Conservation (phyloP, 2,329 filamentous ascomycete genomes). For the Neonectria faginata region DNA sequence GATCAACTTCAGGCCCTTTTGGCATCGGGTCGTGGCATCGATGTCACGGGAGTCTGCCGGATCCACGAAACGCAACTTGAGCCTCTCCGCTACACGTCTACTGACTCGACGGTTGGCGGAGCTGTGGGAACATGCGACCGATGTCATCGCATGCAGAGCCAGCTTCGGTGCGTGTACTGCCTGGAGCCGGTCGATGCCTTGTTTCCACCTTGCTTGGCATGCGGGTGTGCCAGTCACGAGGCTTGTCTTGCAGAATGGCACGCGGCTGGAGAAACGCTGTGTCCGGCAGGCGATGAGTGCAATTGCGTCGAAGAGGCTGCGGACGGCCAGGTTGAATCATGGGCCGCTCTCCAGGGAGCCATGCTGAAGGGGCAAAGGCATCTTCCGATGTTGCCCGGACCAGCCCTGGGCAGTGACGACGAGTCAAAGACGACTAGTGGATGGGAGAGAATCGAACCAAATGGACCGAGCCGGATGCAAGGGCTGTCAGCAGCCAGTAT, state of each 20-base stretch:
- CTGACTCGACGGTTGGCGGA: constrained; percentile 55
- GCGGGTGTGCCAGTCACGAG: constrained; percentile 72
- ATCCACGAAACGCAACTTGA: constrained; percentile 73
- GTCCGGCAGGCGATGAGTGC: constrained; percentile 74
- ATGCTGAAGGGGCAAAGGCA: constrained; percentile 50
- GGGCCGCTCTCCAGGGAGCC: constrained; percentile 61
- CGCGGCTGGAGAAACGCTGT: constrained; percentile 65
- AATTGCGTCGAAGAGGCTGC: constrained; percentile 68
- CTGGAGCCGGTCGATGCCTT: constrained; percentile 69
- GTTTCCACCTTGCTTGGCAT: constrained; percentile 71
- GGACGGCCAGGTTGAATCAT: constrained; percentile 69
- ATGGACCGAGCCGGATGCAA: constrained; percentile 40
- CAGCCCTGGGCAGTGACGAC: constrained; percentile 48
- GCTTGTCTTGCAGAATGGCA: constrained; percentile 71
- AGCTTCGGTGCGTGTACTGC: constrained; percentile 72
- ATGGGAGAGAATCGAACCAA: constrained; percentile 47
- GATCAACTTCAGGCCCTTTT: constrained; percentile 64
- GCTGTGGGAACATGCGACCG: constrained; percentile 63
- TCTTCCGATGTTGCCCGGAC: constrained; percentile 44
- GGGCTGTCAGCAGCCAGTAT: constrained; percentile 55
- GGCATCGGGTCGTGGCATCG: constrained; percentile 67
- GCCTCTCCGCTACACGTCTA: constrained; percentile 62
- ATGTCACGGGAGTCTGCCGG: constrained; percentile 72
- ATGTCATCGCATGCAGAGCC: constrained; percentile 67
- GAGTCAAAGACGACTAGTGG: constrained; percentile 42